Evolutionary conservation across 768 basidiomycete genomes (phyloP), one percentile per base, ranked within the genome.

Genomic region (Sarcomyxa edulis): DNA sequence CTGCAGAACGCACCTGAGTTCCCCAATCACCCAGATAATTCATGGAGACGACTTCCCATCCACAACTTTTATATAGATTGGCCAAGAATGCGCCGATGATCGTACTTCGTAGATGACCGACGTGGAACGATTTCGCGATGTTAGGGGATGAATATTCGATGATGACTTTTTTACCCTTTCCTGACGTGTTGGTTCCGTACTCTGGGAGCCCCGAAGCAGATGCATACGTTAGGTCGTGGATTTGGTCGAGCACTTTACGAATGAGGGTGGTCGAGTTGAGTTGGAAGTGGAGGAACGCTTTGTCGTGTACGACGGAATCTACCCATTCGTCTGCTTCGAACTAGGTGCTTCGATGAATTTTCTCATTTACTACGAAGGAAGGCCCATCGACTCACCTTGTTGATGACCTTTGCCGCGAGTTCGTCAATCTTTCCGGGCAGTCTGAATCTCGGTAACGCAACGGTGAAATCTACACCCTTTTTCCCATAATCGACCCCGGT

Each of bases 21-120:
- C 95, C 95, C 95, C 94, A 98, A 55, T 97, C 95, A 2, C 95
- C 95, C 11, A 97, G 75, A 58, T 99, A 99, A 58, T 99, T 99
- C 62, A 97, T 67, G 2, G 85, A 74, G 25, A 76, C 60, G n/a
- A 94, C 92, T 6, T 91, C 76, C 93, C 91, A 98, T 11, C 95
- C 94, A 51, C 84, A 90, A 6, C 89, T 75, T 54, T 81, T 84
- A 70, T 98, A 95, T 28, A 97, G 51, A 62, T 97, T 97, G 7
- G 77, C 69, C 42, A 97, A 61, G 68, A 96, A 96, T 0, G 89
- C 84, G n/a, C 95, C 95, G 54, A 98, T 95, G 59, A 99, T 99
- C n/a, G 95, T 99, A 38, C 90, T 93, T 26, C 95, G 77, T 43
- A 98, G 65, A 61, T 98, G 95, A 10, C 95, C 96, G 37, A 96